phyloP scores from a whole-genome alignment of 129 eudicot genomes.

The Pseudognaphalium luteoalbum region DNA sequence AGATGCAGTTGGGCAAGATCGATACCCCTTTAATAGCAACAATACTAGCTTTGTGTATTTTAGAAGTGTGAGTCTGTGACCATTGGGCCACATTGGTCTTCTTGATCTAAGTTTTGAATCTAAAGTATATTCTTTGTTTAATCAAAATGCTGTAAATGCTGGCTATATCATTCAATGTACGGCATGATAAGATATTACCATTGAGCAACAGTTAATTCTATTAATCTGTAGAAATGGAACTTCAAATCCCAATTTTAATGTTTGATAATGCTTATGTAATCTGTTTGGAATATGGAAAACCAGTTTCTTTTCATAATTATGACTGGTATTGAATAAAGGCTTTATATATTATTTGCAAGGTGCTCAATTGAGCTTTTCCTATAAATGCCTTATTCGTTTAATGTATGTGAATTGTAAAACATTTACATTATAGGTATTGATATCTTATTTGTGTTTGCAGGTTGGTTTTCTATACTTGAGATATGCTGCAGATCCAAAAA shows the following conservation, averaged over 20 bases:
- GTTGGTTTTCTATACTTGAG: slow-evolving; percentile 90
- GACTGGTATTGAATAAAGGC: neutral
- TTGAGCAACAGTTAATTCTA: neutral
- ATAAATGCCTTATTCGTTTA: neutral
- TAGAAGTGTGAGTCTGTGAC: neutral
- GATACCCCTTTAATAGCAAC: neutral
- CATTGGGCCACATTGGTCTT: neutral
- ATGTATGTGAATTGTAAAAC: neutral
- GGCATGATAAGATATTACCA: neutral
- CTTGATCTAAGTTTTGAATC: neutral
- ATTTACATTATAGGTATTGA: slow-evolving; percentile 6
- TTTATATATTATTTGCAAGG: slow-evolving; percentile 6
- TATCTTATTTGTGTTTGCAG: slow-evolving; percentile 41
- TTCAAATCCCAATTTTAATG: neutral
- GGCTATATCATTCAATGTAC: neutral
- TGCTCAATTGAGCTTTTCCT: neutral
- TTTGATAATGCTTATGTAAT: neutral
- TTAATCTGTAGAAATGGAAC: slow-evolving; percentile 5
- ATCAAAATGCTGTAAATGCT: neutral
- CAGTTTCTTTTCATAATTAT: neutral
- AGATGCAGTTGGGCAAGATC: neutral
- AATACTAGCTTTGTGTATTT: neutral
- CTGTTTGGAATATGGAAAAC: slow-evolving; percentile 8
- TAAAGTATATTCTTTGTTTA: neutral
- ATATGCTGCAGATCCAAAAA: slow-evolving; percentile 94